These are phyloP conservation scores for Globisporangium lucens DNA, from an alignment of 352 stramenopile genomes.

Conservation along the genomic window DNA sequence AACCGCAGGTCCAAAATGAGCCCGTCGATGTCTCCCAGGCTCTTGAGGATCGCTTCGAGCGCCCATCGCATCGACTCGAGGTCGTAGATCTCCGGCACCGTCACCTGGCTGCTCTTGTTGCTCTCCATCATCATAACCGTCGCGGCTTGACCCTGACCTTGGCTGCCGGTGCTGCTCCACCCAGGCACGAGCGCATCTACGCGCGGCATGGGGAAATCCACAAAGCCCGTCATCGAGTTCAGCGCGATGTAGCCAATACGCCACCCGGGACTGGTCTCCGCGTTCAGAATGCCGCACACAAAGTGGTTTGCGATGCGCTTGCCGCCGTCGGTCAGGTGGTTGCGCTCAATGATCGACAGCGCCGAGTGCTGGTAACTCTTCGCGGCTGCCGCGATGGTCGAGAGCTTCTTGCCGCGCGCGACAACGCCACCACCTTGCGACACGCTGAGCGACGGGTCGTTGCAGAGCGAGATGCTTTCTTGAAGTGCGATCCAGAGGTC, in stretches of 20 bases:
- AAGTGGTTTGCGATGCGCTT: conserved; percentile 62
- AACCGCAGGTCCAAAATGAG: conserved; percentile 77
- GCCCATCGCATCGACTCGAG: conserved; percentile 87
- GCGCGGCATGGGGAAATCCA: conserved; percentile 68
- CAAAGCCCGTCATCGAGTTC: conserved; percentile 73
- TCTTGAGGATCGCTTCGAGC: conserved; percentile 73
- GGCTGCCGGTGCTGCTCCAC: conserved; percentile 23
- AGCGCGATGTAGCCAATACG: conserved; percentile 76
- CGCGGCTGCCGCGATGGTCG: conserved; percentile 19
- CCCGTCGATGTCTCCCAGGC: conserved; percentile 57
- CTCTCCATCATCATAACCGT: conserved; percentile 21
- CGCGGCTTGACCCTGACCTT: neutral
- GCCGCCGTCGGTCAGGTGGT: conserved; percentile 56
- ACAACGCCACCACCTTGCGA: conserved; percentile 22
- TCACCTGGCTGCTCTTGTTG: conserved; percentile 17
- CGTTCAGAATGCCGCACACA: conserved; percentile 67
- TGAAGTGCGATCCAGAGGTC: conserved; percentile 79
- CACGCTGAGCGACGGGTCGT: conserved; percentile 61
- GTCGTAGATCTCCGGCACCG: conserved; percentile 79
- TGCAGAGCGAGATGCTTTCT: conserved; percentile 66
- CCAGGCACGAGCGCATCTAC: conserved; percentile 57
- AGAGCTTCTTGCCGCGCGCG: conserved; percentile 30
- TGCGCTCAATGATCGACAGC: conserved; percentile 45
- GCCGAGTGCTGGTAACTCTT: conserved; percentile 33
- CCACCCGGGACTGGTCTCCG: conserved; percentile 69